Base-by-base conservation (phyloP, 2,329 filamentous ascomycete species). In the Aspergillus texensis region DNA sequence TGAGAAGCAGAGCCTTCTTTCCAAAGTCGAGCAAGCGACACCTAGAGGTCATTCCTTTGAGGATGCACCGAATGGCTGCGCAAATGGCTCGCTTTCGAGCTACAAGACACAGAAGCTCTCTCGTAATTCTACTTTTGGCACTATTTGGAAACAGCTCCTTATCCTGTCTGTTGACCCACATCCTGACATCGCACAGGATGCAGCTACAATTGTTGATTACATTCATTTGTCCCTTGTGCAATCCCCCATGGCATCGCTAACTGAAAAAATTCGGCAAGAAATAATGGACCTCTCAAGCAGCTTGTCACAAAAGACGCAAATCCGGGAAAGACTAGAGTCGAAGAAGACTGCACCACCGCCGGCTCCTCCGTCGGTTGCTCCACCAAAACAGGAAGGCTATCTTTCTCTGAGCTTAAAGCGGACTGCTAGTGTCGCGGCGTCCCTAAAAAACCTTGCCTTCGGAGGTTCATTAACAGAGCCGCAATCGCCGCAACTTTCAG, bases 121-220 rank as follows among this genome's bases (percentile, higher is more conserved):
- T 14, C 89, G 92, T 67, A 95, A 96, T 73, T 97, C 93, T 0
- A 91, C 97, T 21, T 97, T 96, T 76, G 91, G 94, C 34, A 91
- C 94, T 1, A 91, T 96, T 66, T 99, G 95, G 95, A 95, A 96
- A 76, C 92, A 97, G 72, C 85, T 96, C 50, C 83, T 97, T 63
- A 92, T 96, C 66, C 85, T 98, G 77, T 94, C 93, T 52, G 92
- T 96, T 21, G 95, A 99, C 74, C 94, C 95, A 46, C 94, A 97
- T 74, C 93, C 94, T 1, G 94, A 98, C 74, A 92, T 98, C 39
- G 91, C 96, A 66, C 86, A 90, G 68, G 91, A 95, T 75, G 94
- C 93, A 11, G 89, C 88, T 6, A 84, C 90, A n/a, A 89, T 98
- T 52, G 88, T 96, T 34, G 95, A 99, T 77, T 92, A 91, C 71